Evolutionary conservation across 2,329 filamentous ascomycete genomes (phyloP).

Genomic region (Phaeophleospora eucalypticola): DNA sequence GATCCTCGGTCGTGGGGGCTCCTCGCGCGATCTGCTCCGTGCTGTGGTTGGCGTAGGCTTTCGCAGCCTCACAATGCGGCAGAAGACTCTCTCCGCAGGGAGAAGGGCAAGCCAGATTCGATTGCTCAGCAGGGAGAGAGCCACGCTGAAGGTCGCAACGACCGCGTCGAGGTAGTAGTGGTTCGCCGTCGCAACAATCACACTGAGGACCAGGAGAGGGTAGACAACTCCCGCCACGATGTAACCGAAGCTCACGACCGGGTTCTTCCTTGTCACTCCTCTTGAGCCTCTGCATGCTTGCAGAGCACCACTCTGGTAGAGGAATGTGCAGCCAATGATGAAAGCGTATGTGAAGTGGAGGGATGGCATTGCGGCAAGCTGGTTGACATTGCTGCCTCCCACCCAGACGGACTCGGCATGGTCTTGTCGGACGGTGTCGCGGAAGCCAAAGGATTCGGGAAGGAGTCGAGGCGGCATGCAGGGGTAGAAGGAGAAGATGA

Average conservation of each 20-base stretch:
- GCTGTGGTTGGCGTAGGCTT: conserved; percentile 53
- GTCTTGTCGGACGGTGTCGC: conserved; percentile 46
- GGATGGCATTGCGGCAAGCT: conserved; percentile 45
- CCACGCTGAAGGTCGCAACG: conserved; percentile 47
- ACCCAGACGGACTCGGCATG: conserved; percentile 46
- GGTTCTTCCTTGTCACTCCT: conserved; percentile 8
- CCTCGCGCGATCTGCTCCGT: conserved; percentile 4
- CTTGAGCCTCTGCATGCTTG: conserved; percentile 37
- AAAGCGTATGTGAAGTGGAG: conserved; percentile 56
- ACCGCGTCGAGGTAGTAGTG: conserved; percentile 57
- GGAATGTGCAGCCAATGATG: conserved; percentile 47
- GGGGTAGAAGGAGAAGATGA: conserved; percentile 50
- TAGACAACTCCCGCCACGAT: conserved; percentile 42
- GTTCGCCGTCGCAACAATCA: conserved; percentile 60
- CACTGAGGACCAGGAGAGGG: conserved; percentile 42
- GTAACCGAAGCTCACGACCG: conserved; percentile 31
- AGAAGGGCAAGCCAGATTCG: conserved; percentile 49
- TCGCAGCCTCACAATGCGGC: conserved; percentile 47
- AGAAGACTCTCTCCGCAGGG: conserved; percentile 49
- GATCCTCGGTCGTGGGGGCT: conserved; percentile 10
- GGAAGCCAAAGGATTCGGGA: conserved; percentile 42
- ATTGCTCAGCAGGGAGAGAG: conserved; percentile 48
- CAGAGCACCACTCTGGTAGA: conserved; percentile 51
- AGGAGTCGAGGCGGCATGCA: conserved; percentile 52
- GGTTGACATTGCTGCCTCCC: conserved; percentile 44